phyloP scores from a whole-genome alignment of 2,329 filamentous ascomycete genomes.

The Sarocladium kiliense region DNA sequence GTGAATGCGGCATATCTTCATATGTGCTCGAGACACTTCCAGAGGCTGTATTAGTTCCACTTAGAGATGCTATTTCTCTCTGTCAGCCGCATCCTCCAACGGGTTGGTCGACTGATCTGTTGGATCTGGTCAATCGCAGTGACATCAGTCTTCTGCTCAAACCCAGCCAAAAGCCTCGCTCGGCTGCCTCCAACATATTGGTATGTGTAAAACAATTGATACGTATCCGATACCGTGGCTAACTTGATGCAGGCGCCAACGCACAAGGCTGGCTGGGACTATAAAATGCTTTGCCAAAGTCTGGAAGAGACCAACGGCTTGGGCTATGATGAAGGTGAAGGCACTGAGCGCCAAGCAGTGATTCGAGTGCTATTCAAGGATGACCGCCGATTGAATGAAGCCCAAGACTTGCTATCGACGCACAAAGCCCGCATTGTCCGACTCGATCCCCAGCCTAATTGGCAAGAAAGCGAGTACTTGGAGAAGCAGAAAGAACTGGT shows the following conservation, averaged over 20 bases:
- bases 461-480: conserved; percentile 80
- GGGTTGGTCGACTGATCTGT: conserved; percentile 65
- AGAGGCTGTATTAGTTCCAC: conserved; percentile 72
- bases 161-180: conserved; percentile 25
- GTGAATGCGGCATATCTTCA: conserved; percentile 60
- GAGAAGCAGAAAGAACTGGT: conserved; percentile 91
- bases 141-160: conserved; percentile 68
- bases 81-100: conserved; percentile 80
- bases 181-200: conserved; percentile 32
- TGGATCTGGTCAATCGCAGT: conserved; percentile 73
- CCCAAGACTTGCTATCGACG: conserved; percentile 78
- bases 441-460: conserved; percentile 67
- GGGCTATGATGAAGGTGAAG: conserved; percentile 71
- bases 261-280: conserved; percentile 66
- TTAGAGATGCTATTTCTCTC: conserved; percentile 78
- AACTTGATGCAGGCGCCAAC: conserved; percentile 46
- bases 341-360: conserved; percentile 76
- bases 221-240: background rate
- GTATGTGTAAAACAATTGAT: conserved; percentile 26
- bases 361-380: conserved; percentile 87
- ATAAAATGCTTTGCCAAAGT: conserved; percentile 69
- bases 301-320: conserved; percentile 54
- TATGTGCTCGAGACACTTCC: conserved; percentile 76
- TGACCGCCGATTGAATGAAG: conserved; percentile 84
- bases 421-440: conserved; percentile 74